Conservation (phyloP, 805 yeast genomes). For the Candida taoyuanica region DNA sequence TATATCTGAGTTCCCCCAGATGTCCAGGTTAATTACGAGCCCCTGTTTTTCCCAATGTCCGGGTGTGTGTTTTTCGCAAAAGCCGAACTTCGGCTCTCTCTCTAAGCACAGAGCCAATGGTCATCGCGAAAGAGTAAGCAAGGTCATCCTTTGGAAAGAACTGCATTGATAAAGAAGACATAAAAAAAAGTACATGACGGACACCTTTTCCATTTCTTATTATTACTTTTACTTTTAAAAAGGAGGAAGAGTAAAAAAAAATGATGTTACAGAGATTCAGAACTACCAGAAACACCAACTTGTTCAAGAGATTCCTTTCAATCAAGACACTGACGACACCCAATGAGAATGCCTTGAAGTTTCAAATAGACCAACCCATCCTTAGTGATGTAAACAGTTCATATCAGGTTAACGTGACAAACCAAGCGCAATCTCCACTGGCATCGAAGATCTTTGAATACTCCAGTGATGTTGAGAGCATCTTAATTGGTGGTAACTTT, state of each 20-base stretch:
- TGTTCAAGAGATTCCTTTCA: constrained; percentile 16
- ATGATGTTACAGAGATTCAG: not conserved
- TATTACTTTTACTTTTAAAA: too few relatives aligned
- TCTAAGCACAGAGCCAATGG: not conserved
- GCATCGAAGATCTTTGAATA: constrained; percentile 52
- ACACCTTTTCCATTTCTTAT: not conserved
- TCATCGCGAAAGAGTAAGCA: not conserved
- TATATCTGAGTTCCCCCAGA: too few relatives aligned
- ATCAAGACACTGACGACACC: constrained; percentile 59
- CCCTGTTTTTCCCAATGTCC: not conserved
- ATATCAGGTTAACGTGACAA: constrained; percentile 20
- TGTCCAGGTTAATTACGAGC: too few relatives aligned
- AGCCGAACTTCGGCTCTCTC: not conserved
- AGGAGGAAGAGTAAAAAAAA: too few relatives aligned
- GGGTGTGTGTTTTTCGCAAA: not conserved
- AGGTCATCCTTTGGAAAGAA: not conserved
- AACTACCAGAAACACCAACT: not conserved
- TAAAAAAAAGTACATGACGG: not conserved
- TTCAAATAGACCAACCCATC: constrained; percentile 39
- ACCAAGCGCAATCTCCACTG: constrained; percentile 48
- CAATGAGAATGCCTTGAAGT: constrained; percentile 70
- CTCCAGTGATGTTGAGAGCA: constrained; percentile 58
- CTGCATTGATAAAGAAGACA: not conserved
- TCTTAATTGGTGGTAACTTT: constrained; percentile 73
- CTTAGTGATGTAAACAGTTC: constrained; percentile 16